Conservation (phyloP, 2,329 filamentous ascomycete genomes). For the Tolypocladium cylindrosporum region DNA sequence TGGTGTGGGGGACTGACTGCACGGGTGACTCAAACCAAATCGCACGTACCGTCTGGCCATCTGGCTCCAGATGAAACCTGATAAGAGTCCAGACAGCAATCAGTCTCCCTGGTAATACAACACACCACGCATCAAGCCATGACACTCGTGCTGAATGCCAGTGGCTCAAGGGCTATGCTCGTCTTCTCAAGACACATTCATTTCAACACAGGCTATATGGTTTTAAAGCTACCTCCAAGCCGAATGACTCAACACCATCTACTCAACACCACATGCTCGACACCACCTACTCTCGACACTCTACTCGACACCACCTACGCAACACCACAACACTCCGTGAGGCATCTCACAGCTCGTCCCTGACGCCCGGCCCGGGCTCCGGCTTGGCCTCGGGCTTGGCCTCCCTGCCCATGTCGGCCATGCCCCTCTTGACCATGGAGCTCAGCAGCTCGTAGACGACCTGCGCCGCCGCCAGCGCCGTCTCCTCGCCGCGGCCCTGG, state of each 20-base stretch:
- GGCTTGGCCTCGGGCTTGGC: slow-evolving; percentile 26
- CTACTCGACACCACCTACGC: too few relatives aligned
- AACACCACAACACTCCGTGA: background rate
- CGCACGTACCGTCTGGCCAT: background rate
- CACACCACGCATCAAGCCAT: background rate
- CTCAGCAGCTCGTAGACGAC: slow-evolving; percentile 80
- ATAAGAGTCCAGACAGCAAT: background rate
- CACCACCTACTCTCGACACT: too few relatives aligned
- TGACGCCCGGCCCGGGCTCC: slow-evolving; percentile 18
- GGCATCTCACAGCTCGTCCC: slow-evolving; percentile 27
- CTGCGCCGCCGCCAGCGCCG: slow-evolving; percentile 73
- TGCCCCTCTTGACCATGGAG: slow-evolving; percentile 52
- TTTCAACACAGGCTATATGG: background rate
- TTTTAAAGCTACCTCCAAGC: background rate
- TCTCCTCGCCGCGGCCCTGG: slow-evolving; percentile 70
- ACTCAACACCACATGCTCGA: too few relatives aligned
- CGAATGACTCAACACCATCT: background rate
- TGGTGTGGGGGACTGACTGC: background rate
- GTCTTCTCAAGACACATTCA: background rate
- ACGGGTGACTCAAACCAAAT: background rate
- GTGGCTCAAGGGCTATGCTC: background rate
- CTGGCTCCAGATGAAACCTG: background rate
- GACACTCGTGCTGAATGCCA: background rate
- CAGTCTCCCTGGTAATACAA: background rate
- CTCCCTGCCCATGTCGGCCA: slow-evolving; percentile 31